Evolutionary conservation across 441 rosid species (phyloP).

Genomic region (Omphalea diandra): DNA sequence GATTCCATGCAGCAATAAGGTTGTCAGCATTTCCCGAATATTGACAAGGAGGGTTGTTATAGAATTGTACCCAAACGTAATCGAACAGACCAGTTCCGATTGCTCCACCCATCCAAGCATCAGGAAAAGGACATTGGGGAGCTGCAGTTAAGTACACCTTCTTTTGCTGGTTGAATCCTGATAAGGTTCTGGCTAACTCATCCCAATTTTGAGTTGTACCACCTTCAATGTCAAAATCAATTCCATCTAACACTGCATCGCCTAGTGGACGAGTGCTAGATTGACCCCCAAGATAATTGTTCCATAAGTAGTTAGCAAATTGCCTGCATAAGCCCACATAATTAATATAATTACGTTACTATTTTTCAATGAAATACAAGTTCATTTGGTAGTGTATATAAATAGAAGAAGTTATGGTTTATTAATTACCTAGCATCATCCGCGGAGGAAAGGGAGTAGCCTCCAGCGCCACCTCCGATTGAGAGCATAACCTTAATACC

Average conservation of each 20-base stretch:
- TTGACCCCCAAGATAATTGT: slow-evolving; percentile 25
- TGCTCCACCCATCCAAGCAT: slow-evolving; percentile 4
- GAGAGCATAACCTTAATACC: slow-evolving; percentile 33
- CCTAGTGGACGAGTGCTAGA: slow-evolving; percentile 23
- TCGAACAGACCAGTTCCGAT: slow-evolving; percentile 22
- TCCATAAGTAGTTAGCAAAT: slow-evolving; percentile 20
- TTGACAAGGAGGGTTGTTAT: too few relatives aligned
- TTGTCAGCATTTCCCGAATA: not conserved
- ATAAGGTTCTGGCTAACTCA: slow-evolving; percentile 13
- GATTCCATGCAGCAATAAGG: slow-evolving; percentile 21
- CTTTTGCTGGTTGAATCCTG: not conserved
- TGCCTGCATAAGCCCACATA: too few relatives aligned
- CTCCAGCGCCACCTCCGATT: slow-evolving; percentile 21
- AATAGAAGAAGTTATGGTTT: too few relatives aligned
- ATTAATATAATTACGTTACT: too few relatives aligned
- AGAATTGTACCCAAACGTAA: slow-evolving; percentile 25
- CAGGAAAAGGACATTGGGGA: slow-evolving; percentile 34
- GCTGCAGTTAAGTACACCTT: slow-evolving; percentile 26
- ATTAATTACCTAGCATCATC: too few relatives aligned
- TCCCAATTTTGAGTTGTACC: slow-evolving; percentile 14
- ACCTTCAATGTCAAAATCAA: slow-evolving; percentile 29
- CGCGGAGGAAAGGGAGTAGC: slow-evolving; percentile 16
- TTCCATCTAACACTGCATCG: slow-evolving; percentile 30
- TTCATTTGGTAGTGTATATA: too few relatives aligned
- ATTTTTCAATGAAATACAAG: too few relatives aligned